Evolutionary conservation across 2,329 filamentous ascomycete species (phyloP).

Genomic region (Apiospora arundinis): DNA sequence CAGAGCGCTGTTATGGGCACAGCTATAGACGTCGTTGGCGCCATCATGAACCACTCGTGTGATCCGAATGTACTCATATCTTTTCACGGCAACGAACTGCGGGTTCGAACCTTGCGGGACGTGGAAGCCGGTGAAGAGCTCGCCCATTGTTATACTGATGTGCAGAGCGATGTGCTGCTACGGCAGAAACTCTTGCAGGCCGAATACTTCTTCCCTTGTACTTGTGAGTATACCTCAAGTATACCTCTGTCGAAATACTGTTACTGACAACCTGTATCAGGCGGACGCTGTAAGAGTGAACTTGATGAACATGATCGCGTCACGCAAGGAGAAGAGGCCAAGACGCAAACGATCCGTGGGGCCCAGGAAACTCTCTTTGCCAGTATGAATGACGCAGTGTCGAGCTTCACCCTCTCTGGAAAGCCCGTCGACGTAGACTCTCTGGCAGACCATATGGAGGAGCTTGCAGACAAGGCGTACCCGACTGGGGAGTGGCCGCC

Average conservation of each 20-base stretch:
- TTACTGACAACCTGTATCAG: conserved; percentile 22
- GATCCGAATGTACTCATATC: conserved; percentile 42
- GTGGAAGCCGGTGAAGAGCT: conserved; percentile 44
- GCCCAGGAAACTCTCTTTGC: conserved; percentile 25
- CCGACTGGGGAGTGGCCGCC: conserved; percentile 35
- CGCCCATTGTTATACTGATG: conserved; percentile 41
- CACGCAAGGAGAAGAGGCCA: conserved; percentile 22
- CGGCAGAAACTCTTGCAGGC: conserved; percentile 32
- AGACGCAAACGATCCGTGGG: conserved; percentile 28
- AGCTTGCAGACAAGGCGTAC: conserved; percentile 27
- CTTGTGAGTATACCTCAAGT: conserved; percentile 29
- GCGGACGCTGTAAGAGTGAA: conserved; percentile 37
- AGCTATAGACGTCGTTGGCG: conserved; percentile 39
- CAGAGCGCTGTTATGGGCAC: conserved; percentile 33
- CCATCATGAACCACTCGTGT: conserved; percentile 46
- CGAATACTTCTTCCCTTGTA: conserved; percentile 37
- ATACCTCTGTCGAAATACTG: background rate
- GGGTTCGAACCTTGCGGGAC: conserved; percentile 38
- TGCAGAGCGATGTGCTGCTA: conserved; percentile 32
- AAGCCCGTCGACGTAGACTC: conserved; percentile 18
- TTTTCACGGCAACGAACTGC: conserved; percentile 40
- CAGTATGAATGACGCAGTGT: conserved; percentile 19
- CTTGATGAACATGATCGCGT: conserved; percentile 27
- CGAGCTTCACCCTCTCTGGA: background rate
- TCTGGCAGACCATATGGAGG: conserved; percentile 26